Evolutionary conservation across 163 green algal genomes (phyloP).

Genomic region (Chlamydomonas reinhardtii): DNA sequence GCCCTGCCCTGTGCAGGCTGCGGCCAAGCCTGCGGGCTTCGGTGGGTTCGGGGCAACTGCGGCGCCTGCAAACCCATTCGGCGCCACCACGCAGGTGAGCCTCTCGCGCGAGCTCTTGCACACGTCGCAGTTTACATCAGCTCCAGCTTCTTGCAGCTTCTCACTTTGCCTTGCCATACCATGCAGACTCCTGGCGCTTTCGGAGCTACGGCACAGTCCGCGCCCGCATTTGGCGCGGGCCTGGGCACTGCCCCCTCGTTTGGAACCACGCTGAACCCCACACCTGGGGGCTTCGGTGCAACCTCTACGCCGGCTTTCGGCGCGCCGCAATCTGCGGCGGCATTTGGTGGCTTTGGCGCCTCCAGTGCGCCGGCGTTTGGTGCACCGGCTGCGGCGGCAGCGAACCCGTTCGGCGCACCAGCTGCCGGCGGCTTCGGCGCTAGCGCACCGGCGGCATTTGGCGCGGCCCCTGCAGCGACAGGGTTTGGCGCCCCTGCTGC

Average conservation of each 20-base stretch:
- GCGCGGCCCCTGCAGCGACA: not conserved
- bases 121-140: too few species aligned
- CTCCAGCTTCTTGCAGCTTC: too few species aligned
- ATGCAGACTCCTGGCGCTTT: slow-evolving; percentile 30
- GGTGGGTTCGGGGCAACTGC: slow-evolving; percentile 39
- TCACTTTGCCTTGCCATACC: not conserved
- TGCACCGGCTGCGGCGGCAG: slow-evolving; percentile 2
- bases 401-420: slow-evolving; percentile 28
- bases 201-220: slow-evolving; percentile 28
- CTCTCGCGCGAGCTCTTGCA: not conserved
- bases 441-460: slow-evolving; percentile 7
- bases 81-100: slow-evolving; percentile 12
- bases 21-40: slow-evolving; percentile 43
- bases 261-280: not conserved
- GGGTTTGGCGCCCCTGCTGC: slow-evolving; percentile 30
- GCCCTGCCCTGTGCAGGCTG: not conserved
- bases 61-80: slow-evolving; percentile 39
- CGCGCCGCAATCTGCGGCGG: slow-evolving; percentile 26
- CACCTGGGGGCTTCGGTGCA: slow-evolving; percentile 63
- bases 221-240: slow-evolving; percentile 27
- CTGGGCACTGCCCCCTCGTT: slow-evolving; percentile 25
- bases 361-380: slow-evolving; percentile 39
- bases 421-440: slow-evolving; percentile 23
- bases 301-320: slow-evolving; percentile 53
- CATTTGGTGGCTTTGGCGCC: slow-evolving; percentile 66